phyloP scores from a whole-genome alignment of 352 stramenopile species.

The Globisporangium camurandrum region DNA sequence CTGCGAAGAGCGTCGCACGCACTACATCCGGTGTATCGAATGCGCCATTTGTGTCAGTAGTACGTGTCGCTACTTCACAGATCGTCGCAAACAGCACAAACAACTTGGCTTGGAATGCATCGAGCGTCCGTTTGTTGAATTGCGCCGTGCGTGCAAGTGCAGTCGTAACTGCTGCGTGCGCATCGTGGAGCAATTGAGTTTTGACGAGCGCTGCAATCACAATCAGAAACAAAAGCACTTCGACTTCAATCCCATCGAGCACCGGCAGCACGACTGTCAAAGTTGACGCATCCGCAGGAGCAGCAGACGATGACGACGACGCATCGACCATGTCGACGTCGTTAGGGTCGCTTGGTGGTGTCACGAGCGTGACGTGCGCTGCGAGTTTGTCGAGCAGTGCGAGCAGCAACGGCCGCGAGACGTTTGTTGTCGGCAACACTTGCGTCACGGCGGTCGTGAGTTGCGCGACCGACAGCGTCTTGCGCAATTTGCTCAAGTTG shows the following conservation, averaged over 20 bases:
- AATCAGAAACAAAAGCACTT: conserved; percentile 80
- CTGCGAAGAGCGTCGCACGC: conserved; percentile 55
- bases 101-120: conserved; percentile 72
- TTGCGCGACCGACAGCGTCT: conserved; percentile 56
- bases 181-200: conserved; percentile 47
- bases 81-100: conserved; percentile 74
- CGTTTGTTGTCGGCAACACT: conserved; percentile 54
- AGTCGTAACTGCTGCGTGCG: conserved; percentile 41
- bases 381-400: conserved; percentile 42
- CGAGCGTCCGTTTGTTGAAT: conserved; percentile 76
- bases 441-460: conserved; percentile 53
- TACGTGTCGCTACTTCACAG: too few species aligned
- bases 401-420: conserved; percentile 45
- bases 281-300: conserved; percentile 11
- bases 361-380: conserved; percentile 23
- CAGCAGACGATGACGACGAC: too few species aligned
- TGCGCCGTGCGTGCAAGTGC: conserved; percentile 57
- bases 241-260: conserved; percentile 77
- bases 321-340: conserved; percentile 61
- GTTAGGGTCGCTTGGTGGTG: conserved; percentile 18
- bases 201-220: conserved; percentile 68
- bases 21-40: conserved; percentile 51
- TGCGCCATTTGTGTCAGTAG: too few species aligned
- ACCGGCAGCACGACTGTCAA: conserved; percentile 23
- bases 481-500: conserved; percentile 75